Conservation (phyloP, 768 basidiomycete genomes). For the Lentinula raphanica region DNA sequence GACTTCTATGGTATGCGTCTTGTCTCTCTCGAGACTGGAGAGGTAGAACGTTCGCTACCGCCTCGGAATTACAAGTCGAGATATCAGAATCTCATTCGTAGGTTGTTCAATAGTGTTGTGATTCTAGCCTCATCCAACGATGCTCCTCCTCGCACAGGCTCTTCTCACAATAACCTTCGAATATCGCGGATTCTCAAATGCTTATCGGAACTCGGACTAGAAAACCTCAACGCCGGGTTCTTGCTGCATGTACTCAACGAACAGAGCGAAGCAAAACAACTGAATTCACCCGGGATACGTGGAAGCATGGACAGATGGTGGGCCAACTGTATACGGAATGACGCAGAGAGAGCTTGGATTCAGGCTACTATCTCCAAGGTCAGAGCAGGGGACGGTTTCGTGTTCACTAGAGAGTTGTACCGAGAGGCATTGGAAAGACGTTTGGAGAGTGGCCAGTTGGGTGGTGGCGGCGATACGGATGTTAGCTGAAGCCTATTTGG, state of each 20-base stretch:
- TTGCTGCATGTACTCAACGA: slow-evolving; percentile 64
- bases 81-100: slow-evolving; percentile 63
- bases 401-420: slow-evolving; percentile 58
- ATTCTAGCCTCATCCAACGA: too few relatives aligned
- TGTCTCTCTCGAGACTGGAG: slow-evolving; percentile 50
- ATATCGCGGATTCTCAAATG: slow-evolving; percentile 76
- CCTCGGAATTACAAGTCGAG: slow-evolving; percentile 47
- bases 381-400: slow-evolving; percentile 34
- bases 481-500: slow-evolving; percentile 1
- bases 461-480: slow-evolving; percentile 8
- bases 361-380: slow-evolving; percentile 44
- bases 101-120: slow-evolving; percentile 27
- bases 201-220: slow-evolving; percentile 64
- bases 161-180: slow-evolving; percentile 71
- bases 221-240: slow-evolving; percentile 60
- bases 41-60: slow-evolving; percentile 45
- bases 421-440: slow-evolving; percentile 41
- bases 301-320: slow-evolving; percentile 77
- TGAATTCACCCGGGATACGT: slow-evolving; percentile 42
- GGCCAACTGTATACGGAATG: slow-evolving; percentile 66
- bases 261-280: slow-evolving; percentile 53
- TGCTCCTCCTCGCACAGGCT: too few relatives aligned
- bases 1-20: slow-evolving; percentile 79
- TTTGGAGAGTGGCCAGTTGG: slow-evolving; percentile 30
- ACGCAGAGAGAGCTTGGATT: slow-evolving; percentile 55